A percentile compares a stretch with the other conserved stretches of the same genome.
phyloP scores from a whole-genome alignment of 768 basidiomycete species.

The Tylopilus felleus region DNA sequence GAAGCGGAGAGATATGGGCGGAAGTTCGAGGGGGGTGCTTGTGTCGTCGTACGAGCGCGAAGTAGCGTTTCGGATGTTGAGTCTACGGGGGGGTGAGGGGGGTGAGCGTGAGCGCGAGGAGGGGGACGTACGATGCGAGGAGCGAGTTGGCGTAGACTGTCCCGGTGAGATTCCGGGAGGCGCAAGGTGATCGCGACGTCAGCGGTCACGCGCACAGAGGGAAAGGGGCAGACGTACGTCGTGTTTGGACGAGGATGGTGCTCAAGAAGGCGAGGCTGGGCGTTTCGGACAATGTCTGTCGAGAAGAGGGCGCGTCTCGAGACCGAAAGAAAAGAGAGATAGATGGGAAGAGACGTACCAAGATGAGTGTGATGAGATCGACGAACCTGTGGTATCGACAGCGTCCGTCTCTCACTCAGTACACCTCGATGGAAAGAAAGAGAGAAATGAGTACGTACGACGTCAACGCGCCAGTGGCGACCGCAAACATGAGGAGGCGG shows the following conservation, averaged over 20 bases:
- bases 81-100: not conserved
- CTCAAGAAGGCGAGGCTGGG: conserved; percentile 18
- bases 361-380: conserved; percentile 24
- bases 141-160: conserved; percentile 32
- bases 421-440: not conserved
- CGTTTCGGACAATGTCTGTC: conserved; percentile 20
- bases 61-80: conserved; percentile 27
- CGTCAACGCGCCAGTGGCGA: conserved; percentile 26
- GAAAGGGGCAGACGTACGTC: conserved; percentile 14
- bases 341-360: conserved; percentile 11
- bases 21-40: conserved; percentile 6
- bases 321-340: not conserved
- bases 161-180: too few relatives aligned
- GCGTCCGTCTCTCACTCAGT: not conserved
- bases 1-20: conserved; percentile 23
- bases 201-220: not conserved
- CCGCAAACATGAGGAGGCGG: conserved; percentile 21
- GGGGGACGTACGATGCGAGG: conserved; percentile 23
- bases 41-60: conserved; percentile 9
- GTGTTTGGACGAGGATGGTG: conserved; percentile 23
- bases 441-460: conserved; percentile 11
- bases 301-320: too few relatives aligned
- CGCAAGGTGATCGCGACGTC: too few relatives aligned
- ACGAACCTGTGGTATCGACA: conserved; percentile 11
- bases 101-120: not conserved